Base-by-base conservation (phyloP, 768 basidiomycete species). In the Psilocybe cyanescens region DNA sequence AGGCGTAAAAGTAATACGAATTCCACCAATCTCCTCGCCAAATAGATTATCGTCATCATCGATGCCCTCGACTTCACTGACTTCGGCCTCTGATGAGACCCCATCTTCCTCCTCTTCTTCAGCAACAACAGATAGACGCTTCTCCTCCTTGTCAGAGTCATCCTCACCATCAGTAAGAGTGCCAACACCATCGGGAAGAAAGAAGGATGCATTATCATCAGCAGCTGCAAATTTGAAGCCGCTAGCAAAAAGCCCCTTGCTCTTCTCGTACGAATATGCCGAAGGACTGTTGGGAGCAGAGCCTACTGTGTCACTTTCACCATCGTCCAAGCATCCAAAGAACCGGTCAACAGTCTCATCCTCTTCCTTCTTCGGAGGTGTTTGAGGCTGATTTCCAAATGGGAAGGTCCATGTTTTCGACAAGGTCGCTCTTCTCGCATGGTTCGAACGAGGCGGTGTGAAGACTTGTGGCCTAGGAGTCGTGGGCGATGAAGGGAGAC, bases 391-490 rank as follows among this genome's bases (percentile, higher is more conserved):
- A 16, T 55, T 48, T 24, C 63, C 63, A 44, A 67, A 64, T 2
- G 85, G 85, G 72, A 92, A 92, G 0, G 87, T 86, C 90, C 90
- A 92, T 0, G 79, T 79, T 74, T 84, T 86, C n/a, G 85, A 84
- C 24, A 91, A 78, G 1, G 90, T 88, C 8, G 78, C 73, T 46
- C 70, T 67, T 9, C 71, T 67, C 12, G 55, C 65, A 54, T 79
- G 79, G 3, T 65, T 65, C 6, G 74, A 68, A 24, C 65, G 68
- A 19, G 72, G 72, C 4, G 75, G 35, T 45, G 68, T 57, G 65
- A 66, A 60, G 31, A 67, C 65, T 14, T 76, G 70, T 19, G 70
- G 70, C n/a, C 70, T 64, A 33, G 68, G 67, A 24, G 71, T 68
- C 31, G 67, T 63, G n/a, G 69, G 69, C 7, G 69, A 71, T 12